A percentile compares a stretch with the other conserved stretches of the same genome.
phyloP scores from a whole-genome alignment of 768 basidiomycete genomes.

The Mrakia gelida region DNA sequence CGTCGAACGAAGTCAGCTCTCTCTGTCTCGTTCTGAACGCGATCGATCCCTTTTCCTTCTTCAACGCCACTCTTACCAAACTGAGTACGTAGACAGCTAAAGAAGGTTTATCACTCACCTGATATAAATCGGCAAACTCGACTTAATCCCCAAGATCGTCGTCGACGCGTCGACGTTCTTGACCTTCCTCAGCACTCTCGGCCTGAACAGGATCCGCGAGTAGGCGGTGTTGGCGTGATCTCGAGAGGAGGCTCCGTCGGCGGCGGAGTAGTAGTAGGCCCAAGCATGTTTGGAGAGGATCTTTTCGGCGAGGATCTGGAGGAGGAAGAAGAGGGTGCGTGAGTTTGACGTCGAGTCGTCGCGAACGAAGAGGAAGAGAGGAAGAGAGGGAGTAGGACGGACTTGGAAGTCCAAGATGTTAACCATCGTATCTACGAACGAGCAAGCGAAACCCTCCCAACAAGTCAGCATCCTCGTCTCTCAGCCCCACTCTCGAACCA shows the following conservation, averaged over 20 bases:
- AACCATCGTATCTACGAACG: conserved; percentile 3
- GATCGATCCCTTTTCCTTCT: no score
- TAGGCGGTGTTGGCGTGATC: conserved; percentile 17
- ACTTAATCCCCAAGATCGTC: conserved; percentile 24
- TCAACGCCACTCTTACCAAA: no score
- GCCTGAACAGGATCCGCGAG: conserved; percentile 24
- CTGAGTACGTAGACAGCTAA: no score
- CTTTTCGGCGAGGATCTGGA: conserved; percentile 15
- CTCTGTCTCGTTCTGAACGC: neutral
- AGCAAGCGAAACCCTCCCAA: no score
- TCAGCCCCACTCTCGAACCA: no score
- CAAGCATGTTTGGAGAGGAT: conserved; percentile 29
- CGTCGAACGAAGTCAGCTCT: neutral
- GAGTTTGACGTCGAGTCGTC: neutral
- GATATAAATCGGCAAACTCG: conserved; percentile 27
- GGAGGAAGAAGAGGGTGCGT: neutral
- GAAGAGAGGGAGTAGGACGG: neutral
- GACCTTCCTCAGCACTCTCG: conserved; percentile 28
- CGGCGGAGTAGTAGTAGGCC: conserved; percentile 27
- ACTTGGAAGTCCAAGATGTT: conserved; percentile 30
- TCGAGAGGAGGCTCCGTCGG: neutral
- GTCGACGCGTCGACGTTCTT: conserved; percentile 22
- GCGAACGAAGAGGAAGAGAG: no score
- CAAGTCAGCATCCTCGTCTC: no score
- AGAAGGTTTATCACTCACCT: no score